Percentiles rank a stretch among this genome's conserved stretches.
phyloP scores from a whole-genome alignment of 1,284 basidiomycete genomes.

The Sporisorium iseilematis-ciliati region DNA sequence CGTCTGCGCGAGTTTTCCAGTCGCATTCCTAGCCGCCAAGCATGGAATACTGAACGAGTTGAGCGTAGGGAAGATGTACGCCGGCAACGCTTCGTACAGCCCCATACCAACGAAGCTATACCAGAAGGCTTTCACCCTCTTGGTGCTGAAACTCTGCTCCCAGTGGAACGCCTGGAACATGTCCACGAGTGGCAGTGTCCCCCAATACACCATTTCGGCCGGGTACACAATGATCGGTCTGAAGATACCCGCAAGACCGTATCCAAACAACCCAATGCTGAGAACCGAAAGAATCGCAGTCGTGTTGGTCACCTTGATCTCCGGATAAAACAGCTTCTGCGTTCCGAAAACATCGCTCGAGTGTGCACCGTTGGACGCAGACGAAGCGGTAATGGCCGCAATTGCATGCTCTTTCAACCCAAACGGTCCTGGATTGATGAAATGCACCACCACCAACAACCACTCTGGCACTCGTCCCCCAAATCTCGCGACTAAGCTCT shows the following conservation, averaged over 20 bases:
- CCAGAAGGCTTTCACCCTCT: constrained; percentile 77
- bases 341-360: constrained; percentile 35
- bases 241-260: constrained; percentile 73
- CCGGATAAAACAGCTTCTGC: constrained; percentile 48
- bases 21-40: constrained; percentile 75
- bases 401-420: constrained; percentile 77
- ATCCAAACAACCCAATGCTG: constrained; percentile 78
- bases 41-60: constrained; percentile 67
- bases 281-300: constrained; percentile 78
- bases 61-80: constrained; percentile 71
- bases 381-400: constrained; percentile 76
- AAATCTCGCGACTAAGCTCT: constrained; percentile 63
- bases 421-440: constrained; percentile 76
- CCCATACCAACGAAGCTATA: constrained; percentile 61
- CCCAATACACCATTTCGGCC: constrained; percentile 69
- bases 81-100: constrained; percentile 70
- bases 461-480: constrained; percentile 56
- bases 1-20: constrained; percentile 10
- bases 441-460: constrained; percentile 71
- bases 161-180: constrained; percentile 66
- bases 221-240: constrained; percentile 48
- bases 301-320: constrained; percentile 41
- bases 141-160: constrained; percentile 70
- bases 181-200: constrained; percentile 58
- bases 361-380: constrained; percentile 48